phyloP scores from a whole-genome alignment of 352 stramenopile species.

The Globisporangium cederbergense region DNA sequence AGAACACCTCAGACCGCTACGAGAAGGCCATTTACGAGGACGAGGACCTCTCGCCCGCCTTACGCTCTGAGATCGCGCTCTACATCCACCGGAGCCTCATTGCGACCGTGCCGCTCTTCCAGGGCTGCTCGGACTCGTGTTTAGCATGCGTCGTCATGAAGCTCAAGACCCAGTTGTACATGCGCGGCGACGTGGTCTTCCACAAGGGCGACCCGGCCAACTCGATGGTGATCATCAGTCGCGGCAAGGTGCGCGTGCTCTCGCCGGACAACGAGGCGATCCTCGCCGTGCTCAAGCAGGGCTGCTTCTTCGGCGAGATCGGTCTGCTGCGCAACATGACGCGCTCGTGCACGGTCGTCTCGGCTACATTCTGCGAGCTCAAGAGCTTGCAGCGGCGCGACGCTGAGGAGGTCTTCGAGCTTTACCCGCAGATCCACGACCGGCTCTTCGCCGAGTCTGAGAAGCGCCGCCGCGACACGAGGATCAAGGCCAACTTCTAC shows the following conservation, averaged over 20 bases:
- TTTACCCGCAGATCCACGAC: conserved; percentile 58
- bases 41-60: conserved; percentile 49
- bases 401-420: conserved; percentile 54
- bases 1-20: conserved; percentile 63
- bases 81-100: conserved; percentile 58
- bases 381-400: conserved; percentile 47
- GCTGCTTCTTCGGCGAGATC: conserved; percentile 66
- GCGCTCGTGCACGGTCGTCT: conserved; percentile 49
- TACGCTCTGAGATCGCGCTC: conserved; percentile 55
- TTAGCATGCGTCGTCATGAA: conserved; percentile 54
- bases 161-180: conserved; percentile 56
- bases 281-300: conserved; percentile 53
- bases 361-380: conserved; percentile 58
- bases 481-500: conserved; percentile 38
- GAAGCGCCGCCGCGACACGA: conserved; percentile 47
- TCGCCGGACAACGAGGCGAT: conserved; percentile 46
- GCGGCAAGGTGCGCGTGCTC: conserved; percentile 62
- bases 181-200: conserved; percentile 57
- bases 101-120: conserved; percentile 53
- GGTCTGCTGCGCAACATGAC: conserved; percentile 54
- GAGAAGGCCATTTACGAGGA: conserved; percentile 71
- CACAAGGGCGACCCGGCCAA: conserved; percentile 54
- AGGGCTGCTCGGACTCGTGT: conserved; percentile 53
- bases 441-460: conserved; percentile 53
- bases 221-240: conserved; percentile 64